Conservation (phyloP, 192 early-diverging fungal species). For the Helicostylum pulchrum region DNA sequence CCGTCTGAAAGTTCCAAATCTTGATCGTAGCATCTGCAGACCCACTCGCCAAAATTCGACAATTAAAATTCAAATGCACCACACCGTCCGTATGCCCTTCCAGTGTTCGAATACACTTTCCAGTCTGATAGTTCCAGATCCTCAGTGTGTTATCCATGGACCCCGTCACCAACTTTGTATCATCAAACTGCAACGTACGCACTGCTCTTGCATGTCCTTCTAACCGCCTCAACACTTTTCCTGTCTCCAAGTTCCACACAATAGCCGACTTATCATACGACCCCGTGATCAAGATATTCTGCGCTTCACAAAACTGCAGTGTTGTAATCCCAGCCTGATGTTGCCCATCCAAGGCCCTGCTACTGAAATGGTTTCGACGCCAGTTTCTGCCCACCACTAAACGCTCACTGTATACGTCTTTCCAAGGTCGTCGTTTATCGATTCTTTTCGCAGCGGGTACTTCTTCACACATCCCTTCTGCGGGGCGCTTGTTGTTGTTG, state of each 20-base stretch:
- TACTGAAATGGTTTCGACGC: constrained; percentile 70
- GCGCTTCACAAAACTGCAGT: constrained; percentile 77
- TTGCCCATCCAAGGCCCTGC: constrained; percentile 52
- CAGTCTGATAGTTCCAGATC: constrained; percentile 91
- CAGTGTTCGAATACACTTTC: constrained; percentile 81
- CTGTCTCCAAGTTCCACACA: constrained; percentile 84
- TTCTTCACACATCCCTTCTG: neutral
- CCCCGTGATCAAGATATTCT: constrained; percentile 73
- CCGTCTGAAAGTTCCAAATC: constrained; percentile 78
- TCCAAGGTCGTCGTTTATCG: constrained; percentile 76
- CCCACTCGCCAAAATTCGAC: constrained; percentile 77
- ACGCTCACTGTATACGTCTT: constrained; percentile 92
- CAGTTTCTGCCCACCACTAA: constrained; percentile 92
- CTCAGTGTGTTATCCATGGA: constrained; percentile 88
- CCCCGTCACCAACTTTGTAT: constrained; percentile 86
- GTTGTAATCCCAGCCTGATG: constrained; percentile 86
- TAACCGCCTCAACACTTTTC: constrained; percentile 68
- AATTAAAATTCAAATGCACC: constrained; percentile 76
- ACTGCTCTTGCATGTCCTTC: constrained; percentile 83
- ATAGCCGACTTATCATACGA: constrained; percentile 82
- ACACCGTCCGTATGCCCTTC: constrained; percentile 77
- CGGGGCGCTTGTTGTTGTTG: constrained; percentile 10
- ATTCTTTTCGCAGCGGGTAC: neutral
- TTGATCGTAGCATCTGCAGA: constrained; percentile 80
- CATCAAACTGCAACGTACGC: constrained; percentile 89